Evolutionary conservation across 2,329 filamentous ascomycete species (phyloP).

Genomic region (Aspergillus ruber): DNA sequence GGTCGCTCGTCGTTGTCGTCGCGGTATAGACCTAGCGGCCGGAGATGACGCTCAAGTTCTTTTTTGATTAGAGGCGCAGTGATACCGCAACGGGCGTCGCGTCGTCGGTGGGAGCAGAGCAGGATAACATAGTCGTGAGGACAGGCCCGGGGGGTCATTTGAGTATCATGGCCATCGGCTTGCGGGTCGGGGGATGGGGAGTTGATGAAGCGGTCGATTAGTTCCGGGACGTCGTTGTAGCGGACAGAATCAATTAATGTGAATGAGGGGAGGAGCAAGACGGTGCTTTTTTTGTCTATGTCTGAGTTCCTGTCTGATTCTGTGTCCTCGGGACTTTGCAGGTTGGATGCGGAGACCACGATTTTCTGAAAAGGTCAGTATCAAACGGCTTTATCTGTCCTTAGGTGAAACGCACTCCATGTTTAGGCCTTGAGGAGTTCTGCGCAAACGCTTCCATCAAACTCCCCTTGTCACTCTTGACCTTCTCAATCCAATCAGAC

Average conservation of each 20-base stretch:
- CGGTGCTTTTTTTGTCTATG: constrained; percentile 35
- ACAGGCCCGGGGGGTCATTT: constrained; percentile 51
- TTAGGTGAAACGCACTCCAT: constrained; percentile 51
- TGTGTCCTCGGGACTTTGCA: constrained; percentile 10
- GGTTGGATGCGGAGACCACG: constrained; percentile 33
- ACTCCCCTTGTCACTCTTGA: constrained; percentile 38
- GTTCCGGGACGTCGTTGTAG: constrained; percentile 55
- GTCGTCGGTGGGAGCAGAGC: constrained; percentile 80
- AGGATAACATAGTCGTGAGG: constrained; percentile 78
- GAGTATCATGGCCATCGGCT: constrained; percentile 39
- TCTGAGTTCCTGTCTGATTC: constrained; percentile 6
- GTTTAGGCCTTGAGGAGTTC: constrained; percentile 52
- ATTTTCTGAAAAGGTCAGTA: constrained; percentile 17
- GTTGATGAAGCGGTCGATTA: constrained; percentile 64
- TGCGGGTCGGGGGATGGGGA: constrained; percentile 43
- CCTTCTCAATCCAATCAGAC: constrained; percentile 32
- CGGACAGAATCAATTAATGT: constrained; percentile 71
- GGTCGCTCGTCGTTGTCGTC: constrained; percentile 76
- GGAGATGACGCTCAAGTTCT: constrained; percentile 77
- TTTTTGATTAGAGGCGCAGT: constrained; percentile 73
- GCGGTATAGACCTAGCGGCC: constrained; percentile 69
- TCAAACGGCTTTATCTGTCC: neutral
- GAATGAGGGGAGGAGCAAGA: constrained; percentile 77
- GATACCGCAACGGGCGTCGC: constrained; percentile 86
- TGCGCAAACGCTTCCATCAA: constrained; percentile 44